Percentiles rank a stretch among this genome's conserved stretches.
phyloP scores from a whole-genome alignment of 208 protist species.

The Jaenimonas drosophilae region DNA sequence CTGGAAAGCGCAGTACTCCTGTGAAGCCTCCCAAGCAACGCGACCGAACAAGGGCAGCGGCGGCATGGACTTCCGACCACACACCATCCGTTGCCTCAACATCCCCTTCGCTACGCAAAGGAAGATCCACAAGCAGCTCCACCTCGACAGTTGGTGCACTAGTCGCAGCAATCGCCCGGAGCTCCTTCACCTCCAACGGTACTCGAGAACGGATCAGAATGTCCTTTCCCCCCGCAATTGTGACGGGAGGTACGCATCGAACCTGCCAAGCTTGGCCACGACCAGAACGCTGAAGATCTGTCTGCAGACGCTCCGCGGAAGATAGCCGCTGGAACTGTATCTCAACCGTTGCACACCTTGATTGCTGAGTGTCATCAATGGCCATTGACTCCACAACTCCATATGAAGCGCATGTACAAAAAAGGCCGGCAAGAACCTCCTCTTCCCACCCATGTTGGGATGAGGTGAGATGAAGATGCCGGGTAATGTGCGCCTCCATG shows the following conservation, averaged over 20 bases:
- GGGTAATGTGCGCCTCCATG: background rate
- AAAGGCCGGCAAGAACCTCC: constrained; percentile 32
- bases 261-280: constrained; percentile 29
- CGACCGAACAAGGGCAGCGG: background rate
- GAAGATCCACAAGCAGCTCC: too few relatives aligned
- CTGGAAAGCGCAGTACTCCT: constrained; percentile 1
- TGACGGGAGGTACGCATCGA: constrained; percentile 19
- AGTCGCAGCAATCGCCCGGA: constrained; percentile 2
- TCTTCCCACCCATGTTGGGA: constrained; percentile 27
- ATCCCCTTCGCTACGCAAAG: too few relatives aligned
- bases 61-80: background rate
- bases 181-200: constrained; percentile 8
- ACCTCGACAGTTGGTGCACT: background rate
- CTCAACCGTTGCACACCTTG: constrained; percentile 31
- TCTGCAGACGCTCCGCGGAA: constrained; percentile 36
- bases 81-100: background rate
- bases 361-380: constrained; percentile 38
- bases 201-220: constrained; percentile 34
- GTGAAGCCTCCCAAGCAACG: background rate
- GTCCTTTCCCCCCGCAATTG: constrained; percentile 23
- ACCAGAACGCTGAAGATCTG: constrained; percentile 17
- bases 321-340: constrained; percentile 74
- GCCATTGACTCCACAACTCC: constrained; percentile 43
- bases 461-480: background rate
- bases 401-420: constrained; percentile 49